Conservation (phyloP, 2,329 filamentous ascomycete species). For the Didymosphaeria variabile region DNA sequence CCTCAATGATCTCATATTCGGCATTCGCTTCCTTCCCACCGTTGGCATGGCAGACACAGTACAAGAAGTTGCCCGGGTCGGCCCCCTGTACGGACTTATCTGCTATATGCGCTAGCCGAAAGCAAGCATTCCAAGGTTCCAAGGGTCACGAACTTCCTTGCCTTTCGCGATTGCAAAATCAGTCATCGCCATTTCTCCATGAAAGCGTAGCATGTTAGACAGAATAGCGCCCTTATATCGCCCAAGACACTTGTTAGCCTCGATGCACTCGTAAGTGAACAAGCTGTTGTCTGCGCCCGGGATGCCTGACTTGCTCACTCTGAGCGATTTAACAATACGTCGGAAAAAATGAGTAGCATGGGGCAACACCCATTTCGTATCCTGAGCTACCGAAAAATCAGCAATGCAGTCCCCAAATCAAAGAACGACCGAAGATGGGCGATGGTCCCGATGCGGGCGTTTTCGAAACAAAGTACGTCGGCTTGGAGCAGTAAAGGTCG, state of each 20-base stretch:
- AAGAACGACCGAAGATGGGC: no score
- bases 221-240: not conserved
- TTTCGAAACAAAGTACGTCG: no score
- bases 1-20: not conserved
- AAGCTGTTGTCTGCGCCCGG: not conserved
- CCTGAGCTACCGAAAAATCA: no score
- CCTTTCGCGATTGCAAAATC: not conserved
- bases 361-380: no score
- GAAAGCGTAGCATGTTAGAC: not conserved
- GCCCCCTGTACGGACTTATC: constrained; percentile 3
- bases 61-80: not conserved
- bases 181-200: not conserved
- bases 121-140: no score
- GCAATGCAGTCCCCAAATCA: no score
- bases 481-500: no score
- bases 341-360: not conserved
- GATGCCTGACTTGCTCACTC: not conserved
- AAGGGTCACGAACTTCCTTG: not conserved
- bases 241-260: not conserved
- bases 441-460: no score
- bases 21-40: not conserved
- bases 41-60: constrained; percentile 2
- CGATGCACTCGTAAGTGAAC: not conserved
- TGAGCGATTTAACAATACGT: not conserved
- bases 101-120: not conserved